Conservation (phyloP, 345 rosid species). For the Luvunga scandens region DNA sequence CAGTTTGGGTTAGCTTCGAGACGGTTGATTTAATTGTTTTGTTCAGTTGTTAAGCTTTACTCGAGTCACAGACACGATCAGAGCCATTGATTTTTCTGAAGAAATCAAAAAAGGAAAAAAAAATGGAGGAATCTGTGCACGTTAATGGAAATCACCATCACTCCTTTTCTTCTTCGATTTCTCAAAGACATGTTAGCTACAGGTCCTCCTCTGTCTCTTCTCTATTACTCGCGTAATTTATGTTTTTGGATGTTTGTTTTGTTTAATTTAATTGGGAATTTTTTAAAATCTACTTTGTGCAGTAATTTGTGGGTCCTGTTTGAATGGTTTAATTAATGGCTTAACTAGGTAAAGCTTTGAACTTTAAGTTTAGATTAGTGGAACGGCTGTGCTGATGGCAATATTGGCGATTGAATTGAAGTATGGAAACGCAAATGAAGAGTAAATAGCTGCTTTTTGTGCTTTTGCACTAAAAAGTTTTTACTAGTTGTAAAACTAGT, state of each 20-base stretch:
- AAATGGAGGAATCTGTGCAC: conserved; percentile 18
- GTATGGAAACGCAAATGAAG: background rate
- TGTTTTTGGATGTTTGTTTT: background rate
- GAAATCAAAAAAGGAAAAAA: background rate
- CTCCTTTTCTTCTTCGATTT: conserved; percentile 33
- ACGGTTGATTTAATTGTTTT: background rate
- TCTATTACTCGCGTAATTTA: background rate
- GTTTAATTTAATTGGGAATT: background rate
- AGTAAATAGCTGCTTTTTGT: background rate
- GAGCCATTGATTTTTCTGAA: conserved; percentile 3
- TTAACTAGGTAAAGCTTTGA: background rate
- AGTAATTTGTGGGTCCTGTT: background rate
- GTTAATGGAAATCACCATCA: conserved; percentile 27
- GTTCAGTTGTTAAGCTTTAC: background rate
- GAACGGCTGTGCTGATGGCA: background rate
- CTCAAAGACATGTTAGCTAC: conserved; percentile 50
- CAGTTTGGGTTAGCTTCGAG: background rate
- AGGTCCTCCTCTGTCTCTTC: conserved; percentile 24
- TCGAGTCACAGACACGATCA: background rate
- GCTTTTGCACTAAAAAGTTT: background rate
- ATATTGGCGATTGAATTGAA: background rate
- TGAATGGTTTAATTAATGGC: background rate
- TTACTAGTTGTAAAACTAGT: background rate
- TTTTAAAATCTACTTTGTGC: background rate
- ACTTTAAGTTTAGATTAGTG: background rate